phyloP scores from a whole-genome alignment of 148 eudicot species.

The Tetragonia tetragonoides region DNA sequence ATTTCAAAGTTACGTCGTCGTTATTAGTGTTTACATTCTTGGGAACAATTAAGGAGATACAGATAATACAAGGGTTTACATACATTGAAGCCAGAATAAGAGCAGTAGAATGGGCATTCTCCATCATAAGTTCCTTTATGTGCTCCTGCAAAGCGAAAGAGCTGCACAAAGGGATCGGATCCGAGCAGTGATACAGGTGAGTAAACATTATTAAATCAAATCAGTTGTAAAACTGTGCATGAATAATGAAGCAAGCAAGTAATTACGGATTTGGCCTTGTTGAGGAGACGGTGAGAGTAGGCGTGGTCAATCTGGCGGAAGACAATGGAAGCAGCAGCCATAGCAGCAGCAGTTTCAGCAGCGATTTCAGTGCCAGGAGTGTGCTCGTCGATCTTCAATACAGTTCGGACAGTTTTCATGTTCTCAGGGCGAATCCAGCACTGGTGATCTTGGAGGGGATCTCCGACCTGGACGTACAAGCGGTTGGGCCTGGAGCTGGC shows the following conservation, averaged over 20 bases:
- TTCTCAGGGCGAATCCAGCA: constrained; percentile 86
- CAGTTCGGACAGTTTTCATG: constrained; percentile 64
- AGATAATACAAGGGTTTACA: not conserved
- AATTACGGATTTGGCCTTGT: constrained; percentile 57
- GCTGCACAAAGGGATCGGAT: constrained; percentile 33
- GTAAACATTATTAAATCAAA: too few species aligned
- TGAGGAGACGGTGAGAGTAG: constrained; percentile 53
- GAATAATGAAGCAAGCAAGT: too few species aligned
- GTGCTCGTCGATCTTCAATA: constrained; percentile 45
- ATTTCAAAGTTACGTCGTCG: too few species aligned
- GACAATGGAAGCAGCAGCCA: constrained; percentile 75
- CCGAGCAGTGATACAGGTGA: not conserved
- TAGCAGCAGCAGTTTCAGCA: constrained; percentile 87
- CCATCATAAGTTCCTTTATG: constrained; percentile 69
- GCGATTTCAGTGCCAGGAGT: constrained; percentile 87
- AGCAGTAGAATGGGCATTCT: constrained; percentile 92
- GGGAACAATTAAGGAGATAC: constrained; percentile 5
- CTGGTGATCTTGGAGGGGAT: constrained; percentile 58
- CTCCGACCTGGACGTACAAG: constrained; percentile 79
- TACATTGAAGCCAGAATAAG: constrained; percentile 76
- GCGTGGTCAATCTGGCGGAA: constrained; percentile 41
- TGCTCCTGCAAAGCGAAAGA: constrained; percentile 56
- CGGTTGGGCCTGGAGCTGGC: constrained; percentile 43
- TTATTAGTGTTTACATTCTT: too few species aligned
- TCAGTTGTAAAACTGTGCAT: too few species aligned